Base-by-base conservation (phyloP, 441 rosid genomes). In the Arabidopsis hybrid region DNA sequence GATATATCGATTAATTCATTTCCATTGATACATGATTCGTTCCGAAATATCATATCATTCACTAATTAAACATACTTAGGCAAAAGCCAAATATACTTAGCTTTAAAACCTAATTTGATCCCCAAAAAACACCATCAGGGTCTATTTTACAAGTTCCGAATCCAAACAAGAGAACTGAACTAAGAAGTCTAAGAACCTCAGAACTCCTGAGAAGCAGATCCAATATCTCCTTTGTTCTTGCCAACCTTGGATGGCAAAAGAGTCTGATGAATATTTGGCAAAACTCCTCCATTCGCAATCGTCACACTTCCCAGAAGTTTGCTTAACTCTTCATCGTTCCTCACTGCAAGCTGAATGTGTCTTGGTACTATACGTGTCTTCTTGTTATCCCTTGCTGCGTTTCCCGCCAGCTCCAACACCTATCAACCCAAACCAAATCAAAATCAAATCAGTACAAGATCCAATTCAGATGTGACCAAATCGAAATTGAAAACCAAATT, bases 131-230 rank as follows among this genome's bases (percentile, higher is more conserved):
- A 57, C 14, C 11, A 29, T 4, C 1, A 17, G 21, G 34, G 10
- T 26, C 67, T 52, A 77, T 66, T 14, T 29, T 67, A 78, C 46
- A 72, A 32, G 7, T 17, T 38, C 2, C 3, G 2, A 45, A 47
- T 53, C 60, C 12, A 32, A 43, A 3, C 13, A 36, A 8, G 1
- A 39, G 7, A 17, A 7, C 47, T 2, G 17, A 60, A 12, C 49
- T 11, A 60, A 14, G 47, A 53, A 32, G 4, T 21, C 26, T 21
- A 21, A 21, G 26, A 26, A 39, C 18, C 26, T 74, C 77, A 90
- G 18, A 90, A 90, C 84, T 90, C 95, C 39, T 90, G 95, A 61
- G 95, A 90, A 60, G 92, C 93, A 74, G 93, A 90, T 16, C 96
- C 96, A 43, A 88, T 87, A 2, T 88, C 96, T 3, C 90, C 90